Percentiles rank a stretch among this genome's conserved stretches.
phyloP scores from a whole-genome alignment of 345 rosid genomes.

The Bruguiera sexangula region DNA sequence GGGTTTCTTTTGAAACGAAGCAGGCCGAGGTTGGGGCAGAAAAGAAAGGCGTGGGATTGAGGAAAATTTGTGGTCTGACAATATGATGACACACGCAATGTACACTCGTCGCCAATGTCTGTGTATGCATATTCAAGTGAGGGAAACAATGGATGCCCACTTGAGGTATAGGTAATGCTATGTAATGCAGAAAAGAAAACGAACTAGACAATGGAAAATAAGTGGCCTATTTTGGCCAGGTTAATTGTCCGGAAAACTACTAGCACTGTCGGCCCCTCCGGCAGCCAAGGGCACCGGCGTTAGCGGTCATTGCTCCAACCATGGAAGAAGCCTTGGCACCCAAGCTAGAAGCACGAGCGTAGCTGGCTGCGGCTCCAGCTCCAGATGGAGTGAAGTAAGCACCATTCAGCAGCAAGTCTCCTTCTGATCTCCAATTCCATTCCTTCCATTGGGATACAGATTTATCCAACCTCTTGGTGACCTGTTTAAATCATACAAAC shows the following conservation, averaged over 20 bases:
- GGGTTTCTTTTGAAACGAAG: constrained; percentile 34
- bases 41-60: constrained; percentile 14
- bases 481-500: constrained; percentile 39
- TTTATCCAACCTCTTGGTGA: constrained; percentile 86
- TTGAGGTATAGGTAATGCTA: constrained; percentile 13
- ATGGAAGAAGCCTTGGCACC: constrained; percentile 84
- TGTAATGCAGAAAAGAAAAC: constrained; percentile 10
- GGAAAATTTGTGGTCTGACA: constrained; percentile 6
- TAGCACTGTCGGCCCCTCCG: constrained; percentile 56
- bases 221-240: constrained; percentile 32
- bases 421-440: constrained; percentile 97
- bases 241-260: constrained; percentile 14
- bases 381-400: constrained; percentile 90
- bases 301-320: constrained; percentile 70
- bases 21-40: constrained; percentile 73
- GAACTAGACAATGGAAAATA: constrained; percentile 3
- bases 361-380: constrained; percentile 73
- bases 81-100: constrained; percentile 42
- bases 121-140: constrained; percentile 18
- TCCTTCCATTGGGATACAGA: constrained; percentile 44
- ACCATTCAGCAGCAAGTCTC: constrained; percentile 79
- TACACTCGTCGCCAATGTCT: constrained; percentile 55
- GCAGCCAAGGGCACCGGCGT: constrained; percentile 73
- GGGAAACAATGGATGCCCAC: constrained; percentile 21
- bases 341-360: constrained; percentile 86